Evolutionary conservation across 2,329 filamentous ascomycete genomes (phyloP), one percentile per base, ranked within the genome.

Genomic region (Colletotrichum sp.): DNA sequence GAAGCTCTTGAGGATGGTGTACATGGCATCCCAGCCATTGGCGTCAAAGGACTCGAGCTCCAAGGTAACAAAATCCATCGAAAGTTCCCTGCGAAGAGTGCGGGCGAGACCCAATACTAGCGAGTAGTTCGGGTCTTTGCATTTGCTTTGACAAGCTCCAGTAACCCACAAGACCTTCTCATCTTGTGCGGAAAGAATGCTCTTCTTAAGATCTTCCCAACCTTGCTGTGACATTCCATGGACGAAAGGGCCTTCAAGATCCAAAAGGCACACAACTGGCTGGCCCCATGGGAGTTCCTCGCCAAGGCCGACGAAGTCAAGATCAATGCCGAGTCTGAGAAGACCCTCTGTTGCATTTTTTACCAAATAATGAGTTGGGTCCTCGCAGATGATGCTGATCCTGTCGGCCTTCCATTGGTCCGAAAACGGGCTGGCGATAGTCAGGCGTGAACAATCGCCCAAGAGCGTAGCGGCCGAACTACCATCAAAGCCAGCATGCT

Each of bases 121-220:
- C 0, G 80, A 80, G 24, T 78, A 81, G 15, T 74, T 57, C 0
- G 82, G 82, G 33, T 81, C 77, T 6, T 29, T 13, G 59, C 80
- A 82, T 1, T 68, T 33, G 2, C 80, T 69, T 33, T 83, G 80
- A 7, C 74, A 74, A 2, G 77, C 75, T 3, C 77, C 77, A 3
- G 82, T 83, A 9, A 83, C 61, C 82, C 82, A 84, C 8, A 83
- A 72, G 27, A 82, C 57, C 6, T 55, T 74, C 24, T 69, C 72
- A 5, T 68, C 54, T 11, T 74, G 72, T 3, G 70, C 64, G 5
- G 63, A 74, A 31, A 58, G 21, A n/a, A 74, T 15, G 6, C 62
- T 63, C 8, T 36, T 58, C 36, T 74, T 74, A 8, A 74, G 18
- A 12, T 13, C 24, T 15, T 63, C 24, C 72, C 72, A 74, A 2